Percentiles rank a stretch among this genome's conserved stretches.
These are phyloP conservation scores for Malassezia vespertilionis DNA, from an alignment of 1,284 basidiomycete species.

Conservation along the genomic window DNA sequence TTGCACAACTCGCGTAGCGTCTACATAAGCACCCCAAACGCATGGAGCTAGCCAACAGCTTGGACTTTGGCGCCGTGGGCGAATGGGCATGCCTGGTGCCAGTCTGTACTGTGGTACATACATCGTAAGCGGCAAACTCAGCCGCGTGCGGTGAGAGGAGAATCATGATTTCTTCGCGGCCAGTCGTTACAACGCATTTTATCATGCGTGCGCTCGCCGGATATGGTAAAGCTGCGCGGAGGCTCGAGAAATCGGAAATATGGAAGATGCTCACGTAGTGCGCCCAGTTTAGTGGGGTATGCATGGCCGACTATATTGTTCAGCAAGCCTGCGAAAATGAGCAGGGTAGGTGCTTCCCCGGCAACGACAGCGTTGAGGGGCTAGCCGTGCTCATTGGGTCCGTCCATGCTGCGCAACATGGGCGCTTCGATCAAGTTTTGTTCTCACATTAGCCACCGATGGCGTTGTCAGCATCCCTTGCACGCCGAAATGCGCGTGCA, in stretches of 20 bases:
- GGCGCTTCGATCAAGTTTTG: no score
- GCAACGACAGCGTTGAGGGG: constrained; percentile 55
- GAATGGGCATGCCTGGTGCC: constrained; percentile 48
- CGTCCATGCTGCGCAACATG: constrained; percentile 58
- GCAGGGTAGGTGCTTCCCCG: constrained; percentile 61
- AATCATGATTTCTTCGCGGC: constrained; percentile 58
- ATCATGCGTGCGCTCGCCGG: constrained; percentile 23
- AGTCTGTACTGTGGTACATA: constrained; percentile 5
- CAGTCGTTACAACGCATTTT: constrained; percentile 53
- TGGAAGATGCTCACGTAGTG: constrained; percentile 47
- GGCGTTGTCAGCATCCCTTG: constrained; percentile 18
- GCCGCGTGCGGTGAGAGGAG: constrained; percentile 49
- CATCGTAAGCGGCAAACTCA: constrained; percentile 58
- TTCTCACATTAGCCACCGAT: no score
- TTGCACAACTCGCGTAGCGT: neutral
- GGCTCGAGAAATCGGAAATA: constrained; percentile 34
- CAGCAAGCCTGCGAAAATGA: constrained; percentile 57
- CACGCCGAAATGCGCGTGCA: constrained; percentile 66
- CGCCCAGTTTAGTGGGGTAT: constrained; percentile 59
- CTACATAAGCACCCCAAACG: constrained; percentile 21
- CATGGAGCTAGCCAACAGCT: constrained; percentile 48
- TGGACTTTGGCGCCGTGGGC: constrained; percentile 57
- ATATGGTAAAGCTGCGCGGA: constrained; percentile 24
- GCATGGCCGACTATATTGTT: constrained; percentile 62
- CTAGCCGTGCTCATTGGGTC: constrained; percentile 57